Base-by-base conservation (phyloP, 306 rosid species). In the Sophora flavescens region DNA sequence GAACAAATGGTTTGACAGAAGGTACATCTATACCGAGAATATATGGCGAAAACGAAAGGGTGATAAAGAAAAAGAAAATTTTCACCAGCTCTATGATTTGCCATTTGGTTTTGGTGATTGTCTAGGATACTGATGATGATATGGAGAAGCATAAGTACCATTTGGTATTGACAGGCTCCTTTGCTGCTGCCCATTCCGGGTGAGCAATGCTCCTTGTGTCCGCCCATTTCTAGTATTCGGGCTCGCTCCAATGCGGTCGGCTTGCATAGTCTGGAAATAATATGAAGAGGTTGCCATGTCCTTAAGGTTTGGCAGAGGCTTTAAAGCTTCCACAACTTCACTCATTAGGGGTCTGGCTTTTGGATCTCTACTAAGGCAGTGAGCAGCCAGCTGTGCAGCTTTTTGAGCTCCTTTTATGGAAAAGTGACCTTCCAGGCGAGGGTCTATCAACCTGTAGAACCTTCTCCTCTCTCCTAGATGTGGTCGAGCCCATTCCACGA, bases 281-380 rank as follows among this genome's bases (percentile, higher is more conserved):
- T 94, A 94, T 2, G 97, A 94, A 45, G 97, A 91, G 86, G 97
- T 91, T 42, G 97, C 98, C 97, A 94, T 91, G 87, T 94, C 98
- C 86, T 91, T 94, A 6, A 94, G 97, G 86, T 85, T 89, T 66
- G 92, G 97, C 68, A 91, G 85, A 16, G 98, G 98, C 84, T 89
- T 94, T 51, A 94, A 83, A 75, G 86, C 96, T 83, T 94, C 98
- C 1, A 94, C 93, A 48, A 94, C 97, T 85, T 94, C 98, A 54
- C 93, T 90, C 98, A 94, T 94, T 4, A 88, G 76, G 39, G 98
- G 98, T 64, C 98, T 89, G 67, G 88, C 84, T 82, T 94, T 94
- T 22, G 96, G 97, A 88, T 94, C 98, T 67, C 97, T 85, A 78
- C 89, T 82, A 13, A 94, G 97, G 89, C 98, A 94, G 72, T 87